A percentile compares a stretch with the other conserved stretches of the same genome.
Evolutionary conservation across 169 alveolate genomes (phyloP).

Genomic region (Cryptosporidium xiaoi): DNA sequence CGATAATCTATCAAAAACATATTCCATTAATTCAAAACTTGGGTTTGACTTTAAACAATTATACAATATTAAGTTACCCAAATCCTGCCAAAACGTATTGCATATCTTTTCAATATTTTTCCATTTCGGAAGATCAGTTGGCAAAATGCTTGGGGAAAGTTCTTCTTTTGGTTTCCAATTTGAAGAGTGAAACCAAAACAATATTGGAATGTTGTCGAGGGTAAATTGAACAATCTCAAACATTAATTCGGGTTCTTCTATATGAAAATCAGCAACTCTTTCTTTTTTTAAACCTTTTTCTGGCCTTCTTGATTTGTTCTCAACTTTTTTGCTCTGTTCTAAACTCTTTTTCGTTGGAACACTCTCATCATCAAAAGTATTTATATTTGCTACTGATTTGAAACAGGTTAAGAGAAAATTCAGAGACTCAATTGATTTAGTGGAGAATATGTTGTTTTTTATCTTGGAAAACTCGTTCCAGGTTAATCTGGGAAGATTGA

Average conservation of each 20-base stretch:
- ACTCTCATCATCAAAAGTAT: conserved; percentile 1
- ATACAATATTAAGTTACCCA: conserved; percentile 25
- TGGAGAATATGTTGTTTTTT: not conserved
- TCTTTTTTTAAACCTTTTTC: not conserved
- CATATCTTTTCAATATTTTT: conserved; percentile 2
- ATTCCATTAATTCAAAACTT: conserved; percentile 36
- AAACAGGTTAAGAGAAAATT: conserved; percentile 29
- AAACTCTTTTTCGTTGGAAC: not conserved
- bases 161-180: conserved; percentile 8
- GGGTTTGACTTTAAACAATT: conserved; percentile 32
- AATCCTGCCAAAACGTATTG: conserved; percentile 48
- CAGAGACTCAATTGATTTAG: conserved; percentile 2
- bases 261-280: conserved; percentile 11
- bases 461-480: conserved; percentile 3
- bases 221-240: conserved; percentile 11
- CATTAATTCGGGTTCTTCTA: conserved; percentile 59
- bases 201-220: not conserved
- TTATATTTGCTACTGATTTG: conserved; percentile 46
- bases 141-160: not conserved
- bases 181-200: conserved; percentile 50
- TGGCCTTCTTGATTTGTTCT: not conserved
- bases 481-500: conserved; percentile 6
- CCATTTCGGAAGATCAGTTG: conserved; percentile 37
- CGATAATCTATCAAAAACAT: conserved; percentile 27
- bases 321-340: not conserved